These are phyloP conservation scores for Geotrichum ghanense DNA, from an alignment of 805 yeast genomes.

Conservation along the genomic window DNA sequence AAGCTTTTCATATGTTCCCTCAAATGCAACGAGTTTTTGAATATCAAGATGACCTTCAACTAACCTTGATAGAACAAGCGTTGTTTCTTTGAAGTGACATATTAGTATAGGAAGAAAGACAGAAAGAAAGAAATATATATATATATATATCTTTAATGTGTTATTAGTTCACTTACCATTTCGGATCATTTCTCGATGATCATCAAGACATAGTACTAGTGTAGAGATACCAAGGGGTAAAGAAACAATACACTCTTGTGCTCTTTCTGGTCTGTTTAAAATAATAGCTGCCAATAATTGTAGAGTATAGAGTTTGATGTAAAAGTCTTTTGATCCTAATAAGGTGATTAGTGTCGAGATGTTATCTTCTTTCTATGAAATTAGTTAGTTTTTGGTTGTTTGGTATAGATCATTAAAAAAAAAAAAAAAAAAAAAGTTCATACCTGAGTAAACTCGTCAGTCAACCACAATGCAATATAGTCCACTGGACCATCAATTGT, in stretches of 20 bases:
- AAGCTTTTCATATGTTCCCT: conserved; percentile 74
- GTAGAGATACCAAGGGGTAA: conserved; percentile 74
- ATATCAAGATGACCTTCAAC: conserved; percentile 74
- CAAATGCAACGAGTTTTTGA: conserved; percentile 90
- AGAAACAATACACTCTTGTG: conserved; percentile 61
- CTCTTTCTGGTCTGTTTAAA: conserved; percentile 58
- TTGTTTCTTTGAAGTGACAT: conserved; percentile 36
- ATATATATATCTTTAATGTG: too few relatives aligned
- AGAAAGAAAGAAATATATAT: conserved; percentile 25
- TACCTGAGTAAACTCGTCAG: conserved; percentile 78
- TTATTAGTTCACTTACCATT: too few relatives aligned
- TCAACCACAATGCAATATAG: conserved; percentile 87
- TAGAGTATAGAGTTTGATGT: conserved; percentile 65
- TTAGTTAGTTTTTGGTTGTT: conserved; percentile 6
- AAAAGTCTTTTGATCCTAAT: conserved; percentile 50
- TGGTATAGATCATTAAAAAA: conserved; percentile 8
- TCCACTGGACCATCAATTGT: conserved; percentile 46
- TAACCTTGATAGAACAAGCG: conserved; percentile 70
- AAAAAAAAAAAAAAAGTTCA: neutral
- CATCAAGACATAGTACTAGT: conserved; percentile 51
- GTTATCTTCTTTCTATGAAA: conserved; percentile 27
- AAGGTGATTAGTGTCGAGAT: conserved; percentile 40
- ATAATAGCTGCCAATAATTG: conserved; percentile 79
- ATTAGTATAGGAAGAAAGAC: neutral
- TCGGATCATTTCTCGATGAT: conserved; percentile 71